Conservation (phyloP, 176 grass and related monocot species). For the Thinopyrum elongatum region DNA sequence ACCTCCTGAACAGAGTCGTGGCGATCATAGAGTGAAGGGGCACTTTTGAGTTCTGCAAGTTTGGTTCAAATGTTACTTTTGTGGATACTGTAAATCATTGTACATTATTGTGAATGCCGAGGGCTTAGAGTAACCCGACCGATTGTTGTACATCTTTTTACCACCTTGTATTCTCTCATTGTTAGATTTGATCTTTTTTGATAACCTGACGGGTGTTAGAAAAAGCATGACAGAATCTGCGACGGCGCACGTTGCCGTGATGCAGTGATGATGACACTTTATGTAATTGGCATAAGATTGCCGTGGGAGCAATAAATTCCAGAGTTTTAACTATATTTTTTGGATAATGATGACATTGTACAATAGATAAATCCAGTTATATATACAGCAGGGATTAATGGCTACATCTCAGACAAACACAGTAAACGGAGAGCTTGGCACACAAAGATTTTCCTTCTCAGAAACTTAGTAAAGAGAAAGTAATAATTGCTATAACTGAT, state of each 20-base stretch:
- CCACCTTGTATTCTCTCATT: not conserved
- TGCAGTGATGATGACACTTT: too few species aligned
- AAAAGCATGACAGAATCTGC: too few species aligned
- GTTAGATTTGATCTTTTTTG: not conserved
- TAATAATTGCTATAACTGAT: not conserved
- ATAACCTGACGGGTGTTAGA: not conserved
- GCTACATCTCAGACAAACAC: not conserved
- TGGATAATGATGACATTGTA: too few species aligned
- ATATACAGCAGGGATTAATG: too few species aligned
- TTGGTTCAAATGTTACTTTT: not conserved
- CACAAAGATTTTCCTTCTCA: too few species aligned
- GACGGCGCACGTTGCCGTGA: too few species aligned
- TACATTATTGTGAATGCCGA: constrained; percentile 28
- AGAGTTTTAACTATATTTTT: not conserved
- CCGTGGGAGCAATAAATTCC: not conserved
- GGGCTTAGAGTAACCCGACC: too few species aligned
- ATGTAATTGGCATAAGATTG: not conserved
- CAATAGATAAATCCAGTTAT: not conserved
- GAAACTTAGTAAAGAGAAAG: too few species aligned
- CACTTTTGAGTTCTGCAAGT: not conserved
- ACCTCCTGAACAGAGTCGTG: constrained; percentile 68
- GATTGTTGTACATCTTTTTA: not conserved
- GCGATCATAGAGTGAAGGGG: constrained; percentile 55
- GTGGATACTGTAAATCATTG: constrained; percentile 16
- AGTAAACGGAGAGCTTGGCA: too few species aligned